Percentiles rank a stretch among this genome's conserved stretches.
Conservation (phyloP, 139 green algal genomes). For the Coelastrella sp. region DNA sequence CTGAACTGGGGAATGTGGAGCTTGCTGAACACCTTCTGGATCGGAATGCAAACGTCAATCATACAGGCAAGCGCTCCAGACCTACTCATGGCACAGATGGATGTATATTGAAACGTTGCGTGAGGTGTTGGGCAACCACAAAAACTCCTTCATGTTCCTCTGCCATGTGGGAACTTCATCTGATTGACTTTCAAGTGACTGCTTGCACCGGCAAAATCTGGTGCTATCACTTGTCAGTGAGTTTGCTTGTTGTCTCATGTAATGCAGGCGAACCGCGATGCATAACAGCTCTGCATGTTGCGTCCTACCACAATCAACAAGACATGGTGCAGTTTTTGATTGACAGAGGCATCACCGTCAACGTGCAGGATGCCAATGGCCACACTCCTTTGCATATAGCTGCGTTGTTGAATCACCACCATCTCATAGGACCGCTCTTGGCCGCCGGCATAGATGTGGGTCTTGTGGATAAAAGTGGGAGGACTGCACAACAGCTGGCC, state of each 20-base stretch:
- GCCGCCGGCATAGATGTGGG: slow-evolving; percentile 18
- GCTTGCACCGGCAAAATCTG: too few species aligned
- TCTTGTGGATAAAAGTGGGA: slow-evolving; percentile 30
- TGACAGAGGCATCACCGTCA: slow-evolving; percentile 30
- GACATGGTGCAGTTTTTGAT: slow-evolving; percentile 47
- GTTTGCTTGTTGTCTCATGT: too few species aligned
- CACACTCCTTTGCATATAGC: slow-evolving; percentile 50
- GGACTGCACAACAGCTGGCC: slow-evolving; percentile 39
- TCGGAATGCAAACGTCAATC: slow-evolving; percentile 26
- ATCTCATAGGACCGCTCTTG: slow-evolving; percentile 41
- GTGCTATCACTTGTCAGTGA: too few species aligned
- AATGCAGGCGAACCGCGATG: slow-evolving; percentile 6
- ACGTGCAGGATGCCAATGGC: slow-evolving; percentile 47
- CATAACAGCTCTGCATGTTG: slow-evolving; percentile 47
- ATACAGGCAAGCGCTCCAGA: slow-evolving; percentile 21
- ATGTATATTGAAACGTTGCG: too few species aligned
- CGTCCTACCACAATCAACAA: slow-evolving; percentile 44
- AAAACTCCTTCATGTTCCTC: neutral
- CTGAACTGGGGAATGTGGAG: slow-evolving; percentile 13
- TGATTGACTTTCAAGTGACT: too few species aligned
- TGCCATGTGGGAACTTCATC: neutral
- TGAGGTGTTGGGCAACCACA: too few species aligned
- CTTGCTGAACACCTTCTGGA: slow-evolving; percentile 40
- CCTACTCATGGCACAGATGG: too few species aligned
- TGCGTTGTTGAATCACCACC: slow-evolving; percentile 34